Evolutionary conservation across 2,329 filamentous ascomycete genomes (phyloP).

Genomic region (Coniochaeta ligniaria): DNA sequence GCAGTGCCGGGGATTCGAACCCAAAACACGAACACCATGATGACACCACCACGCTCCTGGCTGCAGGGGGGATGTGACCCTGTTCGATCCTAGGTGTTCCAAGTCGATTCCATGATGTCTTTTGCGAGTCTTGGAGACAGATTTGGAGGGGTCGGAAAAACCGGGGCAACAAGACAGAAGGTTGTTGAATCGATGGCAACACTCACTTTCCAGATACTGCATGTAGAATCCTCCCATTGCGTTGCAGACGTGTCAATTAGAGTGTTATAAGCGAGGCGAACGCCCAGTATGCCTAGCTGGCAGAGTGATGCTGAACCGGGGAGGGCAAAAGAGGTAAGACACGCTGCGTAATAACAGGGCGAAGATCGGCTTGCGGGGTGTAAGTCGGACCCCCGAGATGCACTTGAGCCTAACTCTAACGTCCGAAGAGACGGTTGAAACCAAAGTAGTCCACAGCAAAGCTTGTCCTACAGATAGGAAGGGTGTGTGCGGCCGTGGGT

Average conservation of each 20-base stretch:
- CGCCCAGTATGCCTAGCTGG: neutral
- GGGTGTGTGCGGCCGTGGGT: slow-evolving; percentile 23
- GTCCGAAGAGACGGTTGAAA: slow-evolving; percentile 12
- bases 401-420: slow-evolving; percentile 48
- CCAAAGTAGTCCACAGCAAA: slow-evolving; percentile 20
- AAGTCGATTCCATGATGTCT: neutral
- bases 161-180: neutral
- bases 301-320: neutral
- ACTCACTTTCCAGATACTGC: slow-evolving; percentile 71
- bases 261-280: neutral
- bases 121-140: neutral
- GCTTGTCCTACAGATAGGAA: slow-evolving; percentile 26
- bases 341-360: slow-evolving; percentile 10
- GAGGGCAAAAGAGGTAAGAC: slow-evolving; percentile 11
- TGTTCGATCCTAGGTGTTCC: neutral
- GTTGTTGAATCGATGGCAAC: neutral
- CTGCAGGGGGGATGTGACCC: neutral
- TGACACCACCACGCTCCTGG: neutral
- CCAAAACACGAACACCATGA: neutral
- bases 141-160: neutral
- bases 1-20: neutral
- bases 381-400: slow-evolving; percentile 31
- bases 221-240: slow-evolving; percentile 62
- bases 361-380: slow-evolving; percentile 15
- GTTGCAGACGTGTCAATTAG: neutral